Base-by-base conservation (phyloP, 164 flowering plant species). In the Hamamelis virginiana region DNA sequence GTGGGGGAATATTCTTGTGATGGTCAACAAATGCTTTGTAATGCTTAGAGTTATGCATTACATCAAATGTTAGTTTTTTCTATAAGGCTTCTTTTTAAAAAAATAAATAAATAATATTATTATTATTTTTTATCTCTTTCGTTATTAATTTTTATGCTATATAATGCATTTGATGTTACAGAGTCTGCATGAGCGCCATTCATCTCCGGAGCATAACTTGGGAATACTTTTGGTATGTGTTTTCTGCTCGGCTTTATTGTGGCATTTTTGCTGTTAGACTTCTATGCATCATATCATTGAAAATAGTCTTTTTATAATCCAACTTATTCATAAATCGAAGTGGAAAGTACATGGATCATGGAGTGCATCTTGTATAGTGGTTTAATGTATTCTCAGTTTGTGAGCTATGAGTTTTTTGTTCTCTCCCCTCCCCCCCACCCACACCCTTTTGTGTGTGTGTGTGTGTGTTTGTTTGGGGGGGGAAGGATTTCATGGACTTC, bases 211-310 rank as follows among this genome's bases (percentile, higher is more conserved):
- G 69, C 84, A 87, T 46, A 95, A 95, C 75, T 76, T 95, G 82
- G 99, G 98, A 65, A 66, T 92, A 45, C 91, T 95, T 48, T 72
- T 95, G 97, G 99, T 95, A 83, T 67, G 87, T 59, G n/a, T 14
- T 41, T 22, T 28, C 27, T 60, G 56, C 76, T 64, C 4, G 43
- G 22, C 53, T 56, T 45, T 55, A 18, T 21, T 59, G 5, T 51
- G 1, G 18, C n/a, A 43, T 44, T 18, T 13, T 4, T 59, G 45
- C 44, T 15, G 18, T 57, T 26, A 57, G 13, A 57, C 33, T 23
- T 57, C 8, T 50, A 50, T 50, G 6, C 41, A 33, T 33, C 41
- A 33, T 33, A 6, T 33, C 41, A 33, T 33, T 2, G 41, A 33
- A 33, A 33, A 33, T 33, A 33, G 41, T 33, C 41, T 33, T 6